Conservation (phyloP, 2,329 filamentous ascomycete genomes). For the Macrophomina pseudophaseolina region DNA sequence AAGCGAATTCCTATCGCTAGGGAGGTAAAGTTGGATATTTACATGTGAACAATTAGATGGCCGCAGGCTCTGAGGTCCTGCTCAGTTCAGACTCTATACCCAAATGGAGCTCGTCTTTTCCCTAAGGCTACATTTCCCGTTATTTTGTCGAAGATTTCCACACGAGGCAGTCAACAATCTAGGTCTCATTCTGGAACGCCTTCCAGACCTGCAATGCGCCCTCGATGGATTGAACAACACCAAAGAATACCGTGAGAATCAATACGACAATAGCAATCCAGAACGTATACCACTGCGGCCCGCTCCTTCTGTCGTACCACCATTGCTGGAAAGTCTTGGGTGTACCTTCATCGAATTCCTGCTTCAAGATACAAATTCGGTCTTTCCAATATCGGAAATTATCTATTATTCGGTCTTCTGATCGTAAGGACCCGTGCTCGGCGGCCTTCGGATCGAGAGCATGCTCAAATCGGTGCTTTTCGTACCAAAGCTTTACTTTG, state of each 20-base stretch:
- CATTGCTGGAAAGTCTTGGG: conserved; percentile 46
- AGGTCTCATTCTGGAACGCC: background rate
- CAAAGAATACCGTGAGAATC: conserved; percentile 46
- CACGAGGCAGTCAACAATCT: background rate
- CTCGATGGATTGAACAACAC: conserved; percentile 51
- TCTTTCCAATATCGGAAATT: conserved; percentile 50
- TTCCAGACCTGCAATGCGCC: conserved; percentile 48
- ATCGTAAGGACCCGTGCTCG: conserved; percentile 39
- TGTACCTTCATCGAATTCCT: conserved; percentile 47
- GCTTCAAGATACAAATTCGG: conserved; percentile 50
- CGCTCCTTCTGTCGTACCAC: conserved; percentile 52
- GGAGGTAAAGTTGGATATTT: background rate
- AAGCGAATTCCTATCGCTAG: background rate
- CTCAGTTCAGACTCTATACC: conserved; percentile 22
- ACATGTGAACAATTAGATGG: background rate
- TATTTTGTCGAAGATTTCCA: background rate
- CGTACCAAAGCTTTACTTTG: conserved; percentile 34
- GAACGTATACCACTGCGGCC: conserved; percentile 54
- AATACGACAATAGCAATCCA: conserved; percentile 51
- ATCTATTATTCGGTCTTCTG: conserved; percentile 41
- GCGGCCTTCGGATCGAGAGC: conserved; percentile 37
- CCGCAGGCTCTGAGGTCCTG: background rate
- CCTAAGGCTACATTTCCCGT: background rate
- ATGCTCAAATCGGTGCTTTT: conserved; percentile 17
- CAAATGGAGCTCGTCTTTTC: conserved; percentile 16